Evolutionary conservation across 345 rosid species (phyloP), one percentile per base, ranked within the genome.

Genomic region (Murraya koenigii): DNA sequence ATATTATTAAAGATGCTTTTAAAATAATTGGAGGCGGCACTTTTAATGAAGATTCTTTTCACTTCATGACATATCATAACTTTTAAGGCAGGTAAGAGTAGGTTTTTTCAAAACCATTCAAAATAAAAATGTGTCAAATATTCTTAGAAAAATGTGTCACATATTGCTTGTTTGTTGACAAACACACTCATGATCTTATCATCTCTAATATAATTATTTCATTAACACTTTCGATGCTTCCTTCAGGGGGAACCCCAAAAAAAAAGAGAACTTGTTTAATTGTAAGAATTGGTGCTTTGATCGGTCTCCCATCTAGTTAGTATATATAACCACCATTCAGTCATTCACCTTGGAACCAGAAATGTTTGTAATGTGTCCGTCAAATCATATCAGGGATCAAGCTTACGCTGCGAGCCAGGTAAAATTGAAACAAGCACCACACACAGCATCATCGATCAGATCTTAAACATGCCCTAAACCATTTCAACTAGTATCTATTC

Each of bases 371-470:
- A 83, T 2, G 97, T 92, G 7, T 81, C 84, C 97, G 94, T 94
- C 71, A 97, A 92, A 71, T 97, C 87, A 76, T 93, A 97, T 60
- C 79, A 85, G 6, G 97, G 97, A 86, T 94, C 97, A 1, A 94
- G 97, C 83, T 93, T 97, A 80, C 93, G 76, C 80, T 93, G 98
- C 99, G 98, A 97, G 26, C 97, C 99, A 97, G 91, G 66, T 38
- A 74, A 30, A 69, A 49, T 71, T 32, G 22, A 33, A 62, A 77
- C 36, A 66, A 36, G 28, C 32, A 74, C 19, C 19, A 71, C 66
- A n/a, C n/a, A n/a, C n/a, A n/a, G n/a, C n/a, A n/a, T n/a, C n/a
- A n/a, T n/a, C n/a, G n/a, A n/a, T n/a, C n/a, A n/a, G n/a, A n/a
- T n/a, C n/a, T n/a, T n/a, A n/a, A n/a, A n/a, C 49, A 30, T 23